Base-by-base conservation (phyloP, 257 asterid genomes). In the Solanum dulcamara region DNA sequence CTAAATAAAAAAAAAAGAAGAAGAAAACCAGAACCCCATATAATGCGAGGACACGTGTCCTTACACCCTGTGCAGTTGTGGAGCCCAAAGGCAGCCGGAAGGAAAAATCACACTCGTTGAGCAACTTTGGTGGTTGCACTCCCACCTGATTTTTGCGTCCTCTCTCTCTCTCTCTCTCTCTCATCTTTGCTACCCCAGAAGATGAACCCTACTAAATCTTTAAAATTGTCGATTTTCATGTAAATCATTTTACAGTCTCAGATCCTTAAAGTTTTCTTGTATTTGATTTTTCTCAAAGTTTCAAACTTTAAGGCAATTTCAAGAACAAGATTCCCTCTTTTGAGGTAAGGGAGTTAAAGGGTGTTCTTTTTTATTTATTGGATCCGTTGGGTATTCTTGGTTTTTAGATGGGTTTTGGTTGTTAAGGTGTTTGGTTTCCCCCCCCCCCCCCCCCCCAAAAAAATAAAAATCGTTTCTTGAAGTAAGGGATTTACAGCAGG, bases 71-170 rank as follows among this genome's bases (percentile, higher is more conserved):
- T 40, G 55, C 51, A 10, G 32, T 71, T 71, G 80, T 46, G 40
- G 82, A 15, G 40, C 82, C 81, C 38, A 77, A 4, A 77, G 2
- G 82, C 26, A 44, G 82, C 66, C 44, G 83, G 64, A 18, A 50
- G 18, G 33, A 79, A 79, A 46, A 30, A 48, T 48, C 85, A 88
- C 91, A 85, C 48, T 48, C 30, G 67, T 71, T 87, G 87, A 90
- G 88, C 86, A 72, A 51, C 86, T 38, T 28, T 75, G 18, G 37
- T 89, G 24, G 37, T 74, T 86, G 83, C 85, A 80, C 89, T 66
- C 84, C 84, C 80, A 46, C 37, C 84, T 83, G 35, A 40, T 66
- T 74, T 83, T 86, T 46, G 86, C 46, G 82, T 86, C 87, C 81
- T n/a, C 70, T 10, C 66, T 12, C 85, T 85, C 71, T 67, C 48